Evolutionary conservation across 805 yeast species (phyloP), one percentile per base, ranked within the genome.

Genomic region (Candida andamanensis): DNA sequence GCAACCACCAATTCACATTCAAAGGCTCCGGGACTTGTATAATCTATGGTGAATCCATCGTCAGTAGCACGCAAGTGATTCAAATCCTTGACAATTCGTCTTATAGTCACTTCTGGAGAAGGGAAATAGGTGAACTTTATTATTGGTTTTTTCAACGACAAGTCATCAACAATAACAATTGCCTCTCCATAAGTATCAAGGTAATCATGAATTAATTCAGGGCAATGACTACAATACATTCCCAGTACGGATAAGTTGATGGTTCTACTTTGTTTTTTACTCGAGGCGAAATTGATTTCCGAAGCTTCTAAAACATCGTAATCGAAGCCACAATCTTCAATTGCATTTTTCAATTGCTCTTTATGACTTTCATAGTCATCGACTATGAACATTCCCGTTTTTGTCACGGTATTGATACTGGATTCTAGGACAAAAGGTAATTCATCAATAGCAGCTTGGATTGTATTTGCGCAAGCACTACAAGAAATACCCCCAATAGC

Each of bases 401-500:
- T 80, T 12, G 77, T 69, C 11, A 83, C 72, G 1, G 72, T 63
- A 38, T 75, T 76, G 25, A 82, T 66, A 6, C 74, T 72, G 20
- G 68, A 63, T 12, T 71, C 75, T 13, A 67, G 53, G 3, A 82
- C 72, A 49, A 72, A 78, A 2, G 73, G 69, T 24, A 80, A 46
- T 4, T 61, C 68, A 20, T 50, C 50, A 16, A 62, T 74, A 19
- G 73, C 67, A 6, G 63, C 54, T 7, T 63, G 56, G 8, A 84
- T 72, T 0, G 89, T 61, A 24, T 66, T 66, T 1, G 76, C 76
- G 53, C 92, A 80, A 0, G 85, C 75, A 6, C 83, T 77, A 56
- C 90, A 83, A 0, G 86, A 76, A 52, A 82, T 80, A 3, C 89
- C 90, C 8, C 80, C 83, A 26, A 83, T 74, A 0, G 76, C 56